These are phyloP conservation scores for Fusarium miscanthi DNA, from an alignment of 2,329 filamentous ascomycete genomes.

Conservation along the genomic window DNA sequence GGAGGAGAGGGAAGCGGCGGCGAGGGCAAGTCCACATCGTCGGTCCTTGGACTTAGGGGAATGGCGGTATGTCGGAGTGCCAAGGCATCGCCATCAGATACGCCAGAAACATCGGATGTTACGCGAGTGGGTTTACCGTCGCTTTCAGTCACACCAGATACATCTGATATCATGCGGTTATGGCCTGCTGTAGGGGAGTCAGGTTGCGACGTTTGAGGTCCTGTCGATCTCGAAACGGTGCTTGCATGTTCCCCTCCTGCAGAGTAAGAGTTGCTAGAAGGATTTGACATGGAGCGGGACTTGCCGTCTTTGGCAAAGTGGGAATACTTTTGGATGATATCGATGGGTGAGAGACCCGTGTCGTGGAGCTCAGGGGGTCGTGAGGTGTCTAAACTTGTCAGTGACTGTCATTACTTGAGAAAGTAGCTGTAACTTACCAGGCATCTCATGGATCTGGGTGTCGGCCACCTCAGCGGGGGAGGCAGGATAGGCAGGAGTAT, in stretches of 20 bases:
- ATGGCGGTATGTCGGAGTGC: slow-evolving; percentile 29
- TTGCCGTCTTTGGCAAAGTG: slow-evolving; percentile 34
- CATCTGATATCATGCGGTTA: slow-evolving; percentile 36
- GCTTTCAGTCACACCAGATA: slow-evolving; percentile 33
- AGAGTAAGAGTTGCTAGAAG: slow-evolving; percentile 44
- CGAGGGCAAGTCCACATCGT: slow-evolving; percentile 5
- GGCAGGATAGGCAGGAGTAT: slow-evolving; percentile 16
- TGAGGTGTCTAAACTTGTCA: slow-evolving; percentile 54
- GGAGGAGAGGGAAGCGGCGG: slow-evolving; percentile 28
- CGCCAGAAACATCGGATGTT: slow-evolving; percentile 41
- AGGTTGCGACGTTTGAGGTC: slow-evolving; percentile 11
- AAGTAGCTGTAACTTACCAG: slow-evolving; percentile 51
- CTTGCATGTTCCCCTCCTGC: slow-evolving; percentile 40
- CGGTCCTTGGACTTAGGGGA: slow-evolving; percentile 39
- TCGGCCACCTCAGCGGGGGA: slow-evolving; percentile 55
- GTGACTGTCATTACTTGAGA: background rate
- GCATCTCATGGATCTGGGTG: slow-evolving; percentile 59
- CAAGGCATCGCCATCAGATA: slow-evolving; percentile 36
- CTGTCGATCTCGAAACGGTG: slow-evolving; percentile 46
- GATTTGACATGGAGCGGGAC: slow-evolving; percentile 30
- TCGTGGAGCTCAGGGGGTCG: slow-evolving; percentile 58
- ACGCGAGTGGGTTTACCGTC: slow-evolving; percentile 22
- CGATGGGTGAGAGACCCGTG: slow-evolving; percentile 53
- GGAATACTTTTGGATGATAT: slow-evolving; percentile 53
- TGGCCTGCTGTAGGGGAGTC: slow-evolving; percentile 25